Conservation (phyloP, 768 basidiomycete genomes). For the Tylopilus sp. region DNA sequence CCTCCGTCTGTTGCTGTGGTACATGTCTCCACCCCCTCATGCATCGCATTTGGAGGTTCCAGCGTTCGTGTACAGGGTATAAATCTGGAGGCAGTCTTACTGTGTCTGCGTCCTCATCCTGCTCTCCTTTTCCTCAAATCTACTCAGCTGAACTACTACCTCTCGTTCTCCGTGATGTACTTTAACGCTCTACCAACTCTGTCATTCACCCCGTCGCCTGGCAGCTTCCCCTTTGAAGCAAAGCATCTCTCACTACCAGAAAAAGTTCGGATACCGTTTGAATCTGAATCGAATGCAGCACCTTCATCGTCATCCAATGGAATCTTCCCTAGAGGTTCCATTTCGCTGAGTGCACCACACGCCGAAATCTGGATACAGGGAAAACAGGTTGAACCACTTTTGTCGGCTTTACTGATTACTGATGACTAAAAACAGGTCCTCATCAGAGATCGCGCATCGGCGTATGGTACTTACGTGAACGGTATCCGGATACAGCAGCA, state of each 20-base stretch:
- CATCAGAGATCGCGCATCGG: constrained; percentile 44
- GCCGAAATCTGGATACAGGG: constrained; percentile 47
- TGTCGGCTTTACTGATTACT: constrained; percentile 3
- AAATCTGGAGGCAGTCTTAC: constrained; percentile 8
- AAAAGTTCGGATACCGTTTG: constrained; percentile 33
- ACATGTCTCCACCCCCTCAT: not conserved
- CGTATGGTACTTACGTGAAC: constrained; percentile 50
- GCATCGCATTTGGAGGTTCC: constrained; percentile 2
- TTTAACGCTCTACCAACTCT: constrained; percentile 29
- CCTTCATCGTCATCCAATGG: constrained; percentile 37
- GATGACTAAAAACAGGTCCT: constrained; percentile 34
- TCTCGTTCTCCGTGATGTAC: constrained; percentile 19
- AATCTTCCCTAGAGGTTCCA: constrained; percentile 37
- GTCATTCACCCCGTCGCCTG: constrained; percentile 32
- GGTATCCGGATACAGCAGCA: constrained; percentile 37
- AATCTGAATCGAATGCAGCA: constrained; percentile 27
- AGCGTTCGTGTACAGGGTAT: constrained; percentile 15
- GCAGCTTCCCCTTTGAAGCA: constrained; percentile 37
- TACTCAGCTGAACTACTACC: not conserved
- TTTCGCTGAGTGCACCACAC: constrained; percentile 42
- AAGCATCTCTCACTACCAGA: constrained; percentile 36
- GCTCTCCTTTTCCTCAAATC: not conserved
- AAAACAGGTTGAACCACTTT: constrained; percentile 34
- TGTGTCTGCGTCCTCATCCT: not conserved
- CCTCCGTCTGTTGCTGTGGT: constrained; percentile 12